Conservation (phyloP, 2,329 filamentous ascomycete species). For the Waltergamsia citrina region DNA sequence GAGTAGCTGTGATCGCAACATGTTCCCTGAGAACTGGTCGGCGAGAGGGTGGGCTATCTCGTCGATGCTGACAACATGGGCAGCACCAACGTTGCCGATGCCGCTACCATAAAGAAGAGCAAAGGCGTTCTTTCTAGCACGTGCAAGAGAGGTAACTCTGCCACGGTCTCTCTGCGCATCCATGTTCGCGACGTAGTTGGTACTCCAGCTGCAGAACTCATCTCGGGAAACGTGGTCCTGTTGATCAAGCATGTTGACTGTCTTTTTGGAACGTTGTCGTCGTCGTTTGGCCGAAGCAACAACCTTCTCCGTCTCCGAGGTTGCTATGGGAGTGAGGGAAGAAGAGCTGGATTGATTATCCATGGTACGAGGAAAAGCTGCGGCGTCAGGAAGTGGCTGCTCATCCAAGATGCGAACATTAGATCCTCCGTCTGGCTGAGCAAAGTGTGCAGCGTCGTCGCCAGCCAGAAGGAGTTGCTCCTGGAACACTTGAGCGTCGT, state of each 20-base stretch:
- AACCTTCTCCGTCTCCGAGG: conserved; percentile 9
- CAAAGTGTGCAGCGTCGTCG: background rate
- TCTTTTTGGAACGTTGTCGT: conserved; percentile 10
- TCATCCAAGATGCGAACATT: conserved; percentile 26
- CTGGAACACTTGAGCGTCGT: conserved; percentile 6
- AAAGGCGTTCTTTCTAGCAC: conserved; percentile 28
- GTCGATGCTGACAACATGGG: conserved; percentile 14
- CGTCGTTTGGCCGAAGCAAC: conserved; percentile 10
- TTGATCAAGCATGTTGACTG: conserved; percentile 18
- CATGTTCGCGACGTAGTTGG: conserved; percentile 47
- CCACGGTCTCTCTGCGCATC: conserved; percentile 16
- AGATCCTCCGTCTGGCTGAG: background rate
- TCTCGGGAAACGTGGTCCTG: conserved; percentile 22
- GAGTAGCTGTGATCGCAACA: conserved; percentile 22
- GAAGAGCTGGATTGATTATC: conserved; percentile 5
- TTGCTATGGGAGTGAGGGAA: conserved; percentile 10
- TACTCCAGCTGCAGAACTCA: conserved; percentile 29
- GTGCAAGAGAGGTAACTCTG: conserved; percentile 15
- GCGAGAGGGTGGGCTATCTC: conserved; percentile 30
- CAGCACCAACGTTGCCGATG: conserved; percentile 19
- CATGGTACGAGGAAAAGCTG: conserved; percentile 16
- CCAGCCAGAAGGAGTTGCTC: background rate
- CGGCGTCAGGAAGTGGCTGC: conserved; percentile 25
- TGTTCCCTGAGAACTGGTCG: conserved; percentile 30
- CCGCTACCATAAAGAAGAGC: conserved; percentile 21